A percentile compares a stretch with the other conserved stretches of the same genome.
Evolutionary conservation across 257 asterid species (phyloP).

Genomic region (Nemophila menziesii): DNA sequence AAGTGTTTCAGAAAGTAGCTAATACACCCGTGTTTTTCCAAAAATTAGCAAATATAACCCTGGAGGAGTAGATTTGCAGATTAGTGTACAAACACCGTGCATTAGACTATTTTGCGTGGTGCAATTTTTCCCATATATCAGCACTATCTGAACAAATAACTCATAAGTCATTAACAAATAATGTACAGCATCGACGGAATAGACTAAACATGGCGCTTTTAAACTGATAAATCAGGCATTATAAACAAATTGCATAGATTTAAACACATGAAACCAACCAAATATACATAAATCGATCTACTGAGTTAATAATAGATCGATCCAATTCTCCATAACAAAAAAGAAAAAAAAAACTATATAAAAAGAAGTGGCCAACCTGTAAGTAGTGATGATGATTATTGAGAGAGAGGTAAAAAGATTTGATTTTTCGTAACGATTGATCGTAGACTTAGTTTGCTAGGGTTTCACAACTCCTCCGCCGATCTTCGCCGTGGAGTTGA

Average conservation of each 20-base stretch:
- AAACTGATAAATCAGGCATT: background rate
- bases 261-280: background rate
- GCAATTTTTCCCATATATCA: too few relatives aligned
- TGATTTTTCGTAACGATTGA: background rate
- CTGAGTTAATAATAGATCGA: background rate
- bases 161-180: background rate
- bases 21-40: background rate
- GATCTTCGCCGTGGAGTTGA: slow-evolving; percentile 6
- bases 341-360: too few relatives aligned
- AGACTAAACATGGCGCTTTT: background rate
- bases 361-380: background rate
- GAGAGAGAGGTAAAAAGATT: background rate
- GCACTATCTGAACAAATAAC: too few relatives aligned
- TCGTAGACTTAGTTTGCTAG: background rate
- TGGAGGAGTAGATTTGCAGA: too few relatives aligned
- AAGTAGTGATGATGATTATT: background rate
- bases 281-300: background rate
- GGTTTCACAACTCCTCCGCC: slow-evolving; percentile 3
- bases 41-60: too few relatives aligned
- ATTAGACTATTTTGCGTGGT: too few relatives aligned
- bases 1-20: background rate
- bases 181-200: background rate
- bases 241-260: background rate
- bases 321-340: background rate
- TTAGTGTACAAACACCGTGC: too few relatives aligned